Evolutionary conservation across 2,329 filamentous ascomycete species (phyloP).

Genomic region (Metarhizium humberi): DNA sequence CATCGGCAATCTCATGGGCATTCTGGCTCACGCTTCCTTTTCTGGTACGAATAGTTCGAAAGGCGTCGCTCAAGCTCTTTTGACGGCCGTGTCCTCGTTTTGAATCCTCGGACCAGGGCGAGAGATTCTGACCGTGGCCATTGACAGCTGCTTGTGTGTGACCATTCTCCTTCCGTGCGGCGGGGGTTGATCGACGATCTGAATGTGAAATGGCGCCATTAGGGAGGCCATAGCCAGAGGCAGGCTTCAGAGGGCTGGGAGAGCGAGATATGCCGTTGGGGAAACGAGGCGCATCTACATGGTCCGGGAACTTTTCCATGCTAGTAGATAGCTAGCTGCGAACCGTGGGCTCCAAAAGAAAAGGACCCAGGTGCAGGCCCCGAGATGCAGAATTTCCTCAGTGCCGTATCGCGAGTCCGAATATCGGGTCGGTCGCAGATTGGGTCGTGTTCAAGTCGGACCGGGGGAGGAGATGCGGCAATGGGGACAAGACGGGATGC

Average conservation of each 20-base stretch:
- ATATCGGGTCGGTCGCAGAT: neutral
- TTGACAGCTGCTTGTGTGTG: neutral
- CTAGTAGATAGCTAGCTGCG: neutral
- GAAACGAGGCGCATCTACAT: slow-evolving; percentile 32
- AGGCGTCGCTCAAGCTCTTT: slow-evolving; percentile 84
- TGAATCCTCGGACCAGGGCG: slow-evolving; percentile 14
- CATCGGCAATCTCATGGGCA: slow-evolving; percentile 86
- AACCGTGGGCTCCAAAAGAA: neutral
- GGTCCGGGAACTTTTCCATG: slow-evolving; percentile 52
- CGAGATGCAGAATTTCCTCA: neutral
- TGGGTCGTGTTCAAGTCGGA: neutral
- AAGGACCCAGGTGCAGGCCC: neutral
- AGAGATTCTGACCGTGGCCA: neutral
- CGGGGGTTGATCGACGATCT: slow-evolving; percentile 9
- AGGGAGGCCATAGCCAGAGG: slow-evolving; percentile 13
- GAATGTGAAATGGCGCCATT: slow-evolving; percentile 18
- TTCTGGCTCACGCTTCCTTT: slow-evolving; percentile 85
- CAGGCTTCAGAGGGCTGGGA: slow-evolving; percentile 17
- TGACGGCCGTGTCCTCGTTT: slow-evolving; percentile 56
- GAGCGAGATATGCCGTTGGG: slow-evolving; percentile 17
- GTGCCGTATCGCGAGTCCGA: neutral
- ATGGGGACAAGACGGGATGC: neutral
- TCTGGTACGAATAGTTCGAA: slow-evolving; percentile 70
- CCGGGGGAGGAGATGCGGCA: neutral
- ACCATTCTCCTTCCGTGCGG: slow-evolving; percentile 1